phyloP scores from a whole-genome alignment of 2,329 filamentous ascomycete genomes.

The Neurospora crassa region DNA sequence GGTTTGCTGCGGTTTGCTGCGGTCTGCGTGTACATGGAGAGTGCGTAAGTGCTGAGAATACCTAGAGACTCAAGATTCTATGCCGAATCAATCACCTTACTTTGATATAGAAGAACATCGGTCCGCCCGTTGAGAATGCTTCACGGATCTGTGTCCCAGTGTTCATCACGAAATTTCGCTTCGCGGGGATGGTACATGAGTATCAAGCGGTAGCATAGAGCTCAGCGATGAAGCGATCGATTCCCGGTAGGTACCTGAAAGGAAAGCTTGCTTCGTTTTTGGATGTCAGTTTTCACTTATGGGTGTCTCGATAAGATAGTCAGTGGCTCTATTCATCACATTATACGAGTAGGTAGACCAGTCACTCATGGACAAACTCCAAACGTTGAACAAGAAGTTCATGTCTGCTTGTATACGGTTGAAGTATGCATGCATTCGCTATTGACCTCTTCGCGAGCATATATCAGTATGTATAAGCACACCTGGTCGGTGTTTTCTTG shows the following conservation, averaged over 20 bases:
- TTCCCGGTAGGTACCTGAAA: not conserved
- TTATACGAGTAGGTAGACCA: too few species aligned
- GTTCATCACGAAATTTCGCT: not conserved
- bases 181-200: not conserved
- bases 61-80: too few species aligned
- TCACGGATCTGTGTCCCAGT: not conserved
- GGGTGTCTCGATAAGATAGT: not conserved
- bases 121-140: not conserved
- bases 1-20: not conserved
- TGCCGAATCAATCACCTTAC: too few species aligned
- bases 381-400: not conserved
- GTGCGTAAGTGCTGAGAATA: not conserved
- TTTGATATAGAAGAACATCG: accelerated
- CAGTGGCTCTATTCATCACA: not conserved
- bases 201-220: not conserved
- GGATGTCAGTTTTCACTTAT: accelerated
- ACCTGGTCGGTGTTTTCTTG: not conserved
- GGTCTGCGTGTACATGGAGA: not conserved
- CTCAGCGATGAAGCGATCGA: not conserved
- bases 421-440: too few species aligned
- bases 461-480: not conserved
- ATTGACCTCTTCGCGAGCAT: not conserved
- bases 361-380: not conserved
- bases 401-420: too few species aligned
- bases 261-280: not conserved